These are phyloP conservation scores for Whalleya microplaca DNA, from an alignment of 2,329 filamentous ascomycete genomes.

Conservation along the genomic window DNA sequence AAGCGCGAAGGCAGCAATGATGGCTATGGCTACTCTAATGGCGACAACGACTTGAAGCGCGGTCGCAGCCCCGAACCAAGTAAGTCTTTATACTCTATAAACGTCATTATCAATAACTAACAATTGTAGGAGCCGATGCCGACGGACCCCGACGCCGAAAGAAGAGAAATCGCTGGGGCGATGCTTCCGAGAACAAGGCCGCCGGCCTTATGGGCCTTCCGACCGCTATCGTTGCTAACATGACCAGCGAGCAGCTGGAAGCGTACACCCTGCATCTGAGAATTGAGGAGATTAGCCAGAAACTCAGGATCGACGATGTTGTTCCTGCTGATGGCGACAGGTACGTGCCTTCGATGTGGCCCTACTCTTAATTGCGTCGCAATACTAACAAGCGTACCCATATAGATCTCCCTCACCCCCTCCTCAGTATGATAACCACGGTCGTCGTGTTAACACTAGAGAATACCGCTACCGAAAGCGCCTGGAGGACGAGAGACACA, in stretches of 20 bases:
- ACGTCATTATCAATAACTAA: conserved; percentile 28
- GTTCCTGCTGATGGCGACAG: conserved; percentile 95
- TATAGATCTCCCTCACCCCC: conserved; percentile 89
- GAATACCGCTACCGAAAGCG: conserved; percentile 98
- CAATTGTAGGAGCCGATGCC: conserved; percentile 52
- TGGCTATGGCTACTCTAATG: conserved; percentile 45
- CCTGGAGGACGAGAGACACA: conserved; percentile 98
- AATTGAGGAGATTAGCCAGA: conserved; percentile 99
- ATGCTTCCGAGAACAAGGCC: conserved; percentile 97
- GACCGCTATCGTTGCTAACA: conserved; percentile 93
- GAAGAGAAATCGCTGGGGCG: conserved; percentile 99
- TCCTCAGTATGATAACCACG: conserved; percentile 98
- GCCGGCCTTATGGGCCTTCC: conserved; percentile 96
- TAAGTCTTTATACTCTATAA: conserved; percentile 44
- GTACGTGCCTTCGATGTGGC: conserved; percentile 55
- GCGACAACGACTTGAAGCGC: conserved; percentile 70
- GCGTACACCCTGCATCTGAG: conserved; percentile 95
- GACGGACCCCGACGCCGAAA: conserved; percentile 89
- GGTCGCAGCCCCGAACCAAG: conserved; percentile 89
- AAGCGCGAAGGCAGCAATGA: conserved; percentile 35
- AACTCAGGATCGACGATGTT: conserved; percentile 98
- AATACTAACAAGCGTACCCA: conserved; percentile 21
- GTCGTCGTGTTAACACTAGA: conserved; percentile 97
- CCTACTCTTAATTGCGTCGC: not conserved
- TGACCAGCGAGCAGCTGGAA: conserved; percentile 98